Conservation (phyloP, 495 filamentous ascomycete genomes). For the Astrothelium subdiscretum region DNA sequence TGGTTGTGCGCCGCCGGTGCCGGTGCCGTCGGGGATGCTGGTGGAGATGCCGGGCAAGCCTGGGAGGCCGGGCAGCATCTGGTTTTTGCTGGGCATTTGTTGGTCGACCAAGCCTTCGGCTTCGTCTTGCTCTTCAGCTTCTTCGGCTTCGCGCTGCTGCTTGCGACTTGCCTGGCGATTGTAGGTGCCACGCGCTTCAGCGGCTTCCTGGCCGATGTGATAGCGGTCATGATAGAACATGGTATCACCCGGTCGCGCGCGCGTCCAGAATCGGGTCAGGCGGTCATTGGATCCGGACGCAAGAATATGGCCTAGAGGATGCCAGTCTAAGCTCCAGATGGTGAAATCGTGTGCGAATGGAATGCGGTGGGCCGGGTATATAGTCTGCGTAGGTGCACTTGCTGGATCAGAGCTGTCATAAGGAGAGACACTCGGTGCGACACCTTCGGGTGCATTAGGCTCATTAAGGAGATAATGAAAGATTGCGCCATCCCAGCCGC, state of each 20-base stretch:
- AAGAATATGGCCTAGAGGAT: constrained; percentile 88
- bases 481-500: constrained; percentile 76
- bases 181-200: constrained; percentile 87
- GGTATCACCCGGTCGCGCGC: constrained; percentile 73
- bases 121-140: constrained; percentile 86
- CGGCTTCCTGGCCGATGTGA: constrained; percentile 87
- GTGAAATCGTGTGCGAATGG: constrained; percentile 83
- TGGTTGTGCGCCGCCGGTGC: constrained; percentile 27
- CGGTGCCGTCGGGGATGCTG: constrained; percentile 27
- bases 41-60: constrained; percentile 36
- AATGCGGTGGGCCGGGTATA: constrained; percentile 76
- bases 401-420: constrained; percentile 72
- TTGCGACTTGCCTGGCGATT: constrained; percentile 66
- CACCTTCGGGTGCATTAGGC: constrained; percentile 64
- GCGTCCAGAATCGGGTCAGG: constrained; percentile 91
- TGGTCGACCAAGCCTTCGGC: constrained; percentile 90
- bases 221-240: constrained; percentile 78
- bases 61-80: constrained; percentile 32
- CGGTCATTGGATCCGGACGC: constrained; percentile 98
- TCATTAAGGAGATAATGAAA: constrained; percentile 91
- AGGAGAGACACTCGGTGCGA: constrained; percentile 54
- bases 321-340: constrained; percentile 96
- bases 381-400: constrained; percentile 68
- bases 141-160: constrained; percentile 81
- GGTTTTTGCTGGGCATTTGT: constrained; percentile 52